Conservation (phyloP, 768 basidiomycete species). For the Russula abietina region DNA sequence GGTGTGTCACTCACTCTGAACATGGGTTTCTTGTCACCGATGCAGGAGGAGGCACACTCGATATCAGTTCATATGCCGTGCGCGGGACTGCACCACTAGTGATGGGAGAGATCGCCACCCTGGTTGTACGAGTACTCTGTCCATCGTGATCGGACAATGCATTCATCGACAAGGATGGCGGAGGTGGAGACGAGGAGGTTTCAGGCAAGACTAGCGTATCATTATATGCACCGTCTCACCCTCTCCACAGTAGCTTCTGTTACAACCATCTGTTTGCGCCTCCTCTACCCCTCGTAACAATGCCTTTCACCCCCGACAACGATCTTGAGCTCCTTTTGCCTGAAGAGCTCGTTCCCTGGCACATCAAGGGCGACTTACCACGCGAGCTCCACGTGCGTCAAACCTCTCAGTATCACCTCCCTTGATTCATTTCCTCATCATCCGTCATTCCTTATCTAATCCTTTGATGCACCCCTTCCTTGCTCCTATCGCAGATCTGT, state of each 20-base stretch:
- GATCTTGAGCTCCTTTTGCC: conserved; percentile 76
- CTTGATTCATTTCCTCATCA: neutral
- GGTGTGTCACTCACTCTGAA: too few species aligned
- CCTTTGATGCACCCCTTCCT: neutral
- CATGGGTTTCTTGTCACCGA: conserved; percentile 77
- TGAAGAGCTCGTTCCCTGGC: conserved; percentile 58
- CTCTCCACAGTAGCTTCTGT: neutral
- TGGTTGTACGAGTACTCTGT: too few species aligned
- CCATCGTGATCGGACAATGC: too few species aligned
- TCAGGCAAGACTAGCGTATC: too few species aligned
- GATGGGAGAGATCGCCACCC: conserved; percentile 78
- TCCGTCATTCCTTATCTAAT: neutral
- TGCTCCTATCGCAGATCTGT: conserved; percentile 56
- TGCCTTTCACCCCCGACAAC: conserved; percentile 54
- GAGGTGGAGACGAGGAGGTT: too few species aligned
- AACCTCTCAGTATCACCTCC: neutral
- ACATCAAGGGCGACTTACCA: conserved; percentile 55
- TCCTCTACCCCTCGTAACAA: conserved; percentile 1
- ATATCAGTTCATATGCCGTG: conserved; percentile 76
- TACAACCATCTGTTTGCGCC: neutral
- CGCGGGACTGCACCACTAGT: conserved; percentile 62
- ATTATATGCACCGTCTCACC: too few species aligned
- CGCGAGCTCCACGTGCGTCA: conserved; percentile 58
- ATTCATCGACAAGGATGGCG: too few species aligned
- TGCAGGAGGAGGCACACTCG: conserved; percentile 75